Conservation (phyloP, 2,329 filamentous ascomycete species). For the Fusarium mundagurra region DNA sequence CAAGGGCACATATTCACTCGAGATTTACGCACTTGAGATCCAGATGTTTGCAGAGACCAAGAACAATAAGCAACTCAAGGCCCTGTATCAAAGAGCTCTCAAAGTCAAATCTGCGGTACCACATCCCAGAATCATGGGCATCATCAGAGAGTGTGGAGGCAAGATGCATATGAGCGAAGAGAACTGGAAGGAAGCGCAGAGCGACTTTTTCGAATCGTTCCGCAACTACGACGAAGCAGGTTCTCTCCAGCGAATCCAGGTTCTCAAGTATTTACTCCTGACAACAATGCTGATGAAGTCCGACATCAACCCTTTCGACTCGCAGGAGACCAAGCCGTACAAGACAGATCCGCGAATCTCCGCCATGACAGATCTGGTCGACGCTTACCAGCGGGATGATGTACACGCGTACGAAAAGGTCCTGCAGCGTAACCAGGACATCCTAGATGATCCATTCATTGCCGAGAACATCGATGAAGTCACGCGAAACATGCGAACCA, state of each 20-base stretch:
- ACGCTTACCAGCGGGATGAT: slow-evolving; percentile 95
- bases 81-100: slow-evolving; percentile 89
- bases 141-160: slow-evolving; percentile 97
- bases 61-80: slow-evolving; percentile 97
- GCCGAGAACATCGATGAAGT: slow-evolving; percentile 99
- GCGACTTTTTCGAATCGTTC: slow-evolving; percentile 98
- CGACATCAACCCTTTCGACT: slow-evolving; percentile 98
- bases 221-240: slow-evolving; percentile 99
- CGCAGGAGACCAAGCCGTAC: slow-evolving; percentile 98
- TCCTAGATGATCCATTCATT: slow-evolving; percentile 93
- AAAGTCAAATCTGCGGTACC: slow-evolving; percentile 96
- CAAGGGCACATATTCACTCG: slow-evolving; percentile 95
- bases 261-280: slow-evolving; percentile 94
- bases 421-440: slow-evolving; percentile 85
- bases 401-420: slow-evolving; percentile 92
- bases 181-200: slow-evolving; percentile 97
- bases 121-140: slow-evolving; percentile 98
- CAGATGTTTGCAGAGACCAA: slow-evolving; percentile 98
- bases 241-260: slow-evolving; percentile 94
- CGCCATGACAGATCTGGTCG: slow-evolving; percentile 96
- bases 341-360: slow-evolving; percentile 94
- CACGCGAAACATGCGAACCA: slow-evolving; percentile 96
- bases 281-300: slow-evolving; percentile 99
- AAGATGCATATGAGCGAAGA: slow-evolving; percentile 99
- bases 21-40: slow-evolving; percentile 96